Evolutionary conservation across 1,139 yeast species (phyloP).

Genomic region (Sugiyamaella castrensis): DNA sequence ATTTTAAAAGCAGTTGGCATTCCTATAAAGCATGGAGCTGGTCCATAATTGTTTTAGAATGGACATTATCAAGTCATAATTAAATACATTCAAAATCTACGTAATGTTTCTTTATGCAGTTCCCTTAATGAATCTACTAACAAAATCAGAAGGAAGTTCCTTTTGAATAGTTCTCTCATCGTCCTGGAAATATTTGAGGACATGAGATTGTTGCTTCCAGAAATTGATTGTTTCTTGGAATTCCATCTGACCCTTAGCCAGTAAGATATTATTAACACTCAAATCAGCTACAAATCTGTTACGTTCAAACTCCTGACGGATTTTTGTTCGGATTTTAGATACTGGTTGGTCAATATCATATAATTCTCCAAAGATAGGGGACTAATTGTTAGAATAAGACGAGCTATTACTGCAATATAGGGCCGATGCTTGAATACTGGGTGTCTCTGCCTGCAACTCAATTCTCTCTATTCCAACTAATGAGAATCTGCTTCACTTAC

Average conservation of each 20-base stretch:
- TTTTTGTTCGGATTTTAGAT: conserved; percentile 75
- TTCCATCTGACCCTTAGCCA: conserved; percentile 87
- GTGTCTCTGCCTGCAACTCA: too few species aligned
- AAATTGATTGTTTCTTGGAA: conserved; percentile 84
- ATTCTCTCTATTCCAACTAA: too few species aligned
- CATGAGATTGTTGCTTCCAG: conserved; percentile 90
- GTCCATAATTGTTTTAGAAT: not conserved
- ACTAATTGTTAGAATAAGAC: conserved; percentile 25
- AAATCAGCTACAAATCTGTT: conserved; percentile 69
- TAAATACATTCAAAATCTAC: conserved; percentile 1
- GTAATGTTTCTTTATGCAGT: conserved; percentile 21
- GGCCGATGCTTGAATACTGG: too few species aligned
- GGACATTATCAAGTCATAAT: not conserved
- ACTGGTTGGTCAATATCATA: conserved; percentile 83
- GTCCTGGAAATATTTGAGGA: conserved; percentile 74
- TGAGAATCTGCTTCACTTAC: conserved; percentile 29
- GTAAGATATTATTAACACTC: conserved; percentile 62
- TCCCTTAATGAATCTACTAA: conserved; percentile 70
- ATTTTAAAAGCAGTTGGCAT: conserved; percentile 19
- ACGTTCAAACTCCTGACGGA: conserved; percentile 88
- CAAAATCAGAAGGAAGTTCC: conserved; percentile 41
- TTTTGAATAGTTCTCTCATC: conserved; percentile 43
- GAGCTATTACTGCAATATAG: too few species aligned
- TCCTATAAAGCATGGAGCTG: conserved; percentile 2
- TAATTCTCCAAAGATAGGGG: conserved; percentile 50